Conservation (phyloP, 1,284 basidiomycete genomes). For the Sanghuangporus weigelae region DNA sequence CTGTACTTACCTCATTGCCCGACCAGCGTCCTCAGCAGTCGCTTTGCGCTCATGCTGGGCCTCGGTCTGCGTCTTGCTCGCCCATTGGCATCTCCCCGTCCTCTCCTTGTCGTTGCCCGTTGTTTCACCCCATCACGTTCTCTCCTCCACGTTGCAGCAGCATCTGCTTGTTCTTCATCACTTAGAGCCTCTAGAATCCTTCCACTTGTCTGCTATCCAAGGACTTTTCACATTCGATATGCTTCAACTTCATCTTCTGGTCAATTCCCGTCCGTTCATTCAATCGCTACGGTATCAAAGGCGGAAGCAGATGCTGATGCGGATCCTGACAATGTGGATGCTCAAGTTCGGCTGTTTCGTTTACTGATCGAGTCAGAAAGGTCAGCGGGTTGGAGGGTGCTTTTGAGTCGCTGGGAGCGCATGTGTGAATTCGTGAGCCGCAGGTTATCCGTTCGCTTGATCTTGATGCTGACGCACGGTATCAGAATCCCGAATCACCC, state of each 20-base stretch:
- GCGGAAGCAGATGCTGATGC: constrained; percentile 74
- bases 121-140: constrained; percentile 7
- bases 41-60: constrained; percentile 9
- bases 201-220: not conserved
- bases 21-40: not conserved
- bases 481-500: constrained; percentile 59
- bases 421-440: constrained; percentile 72
- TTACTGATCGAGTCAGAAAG: constrained; percentile 59
- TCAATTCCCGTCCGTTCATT: constrained; percentile 1
- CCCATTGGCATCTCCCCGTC: not conserved
- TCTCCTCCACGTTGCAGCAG: constrained; percentile 7
- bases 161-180: not conserved
- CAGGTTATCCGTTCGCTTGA: not conserved
- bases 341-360: constrained; percentile 65
- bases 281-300: constrained; percentile 45
- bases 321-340: constrained; percentile 57
- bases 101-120: not conserved
- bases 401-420: constrained; percentile 75
- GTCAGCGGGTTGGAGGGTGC: constrained; percentile 61
- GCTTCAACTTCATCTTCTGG: not conserved
- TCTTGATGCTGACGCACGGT: constrained; percentile 14
- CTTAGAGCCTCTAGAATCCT: constrained; percentile 1
- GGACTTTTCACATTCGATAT: not conserved
- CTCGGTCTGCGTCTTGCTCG: constrained; percentile 10
- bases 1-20: not conserved